Percentiles rank a stretch among this genome's conserved stretches.
Conservation (phyloP, 208 protist genomes). For the Tritrichomonas foetus region DNA sequence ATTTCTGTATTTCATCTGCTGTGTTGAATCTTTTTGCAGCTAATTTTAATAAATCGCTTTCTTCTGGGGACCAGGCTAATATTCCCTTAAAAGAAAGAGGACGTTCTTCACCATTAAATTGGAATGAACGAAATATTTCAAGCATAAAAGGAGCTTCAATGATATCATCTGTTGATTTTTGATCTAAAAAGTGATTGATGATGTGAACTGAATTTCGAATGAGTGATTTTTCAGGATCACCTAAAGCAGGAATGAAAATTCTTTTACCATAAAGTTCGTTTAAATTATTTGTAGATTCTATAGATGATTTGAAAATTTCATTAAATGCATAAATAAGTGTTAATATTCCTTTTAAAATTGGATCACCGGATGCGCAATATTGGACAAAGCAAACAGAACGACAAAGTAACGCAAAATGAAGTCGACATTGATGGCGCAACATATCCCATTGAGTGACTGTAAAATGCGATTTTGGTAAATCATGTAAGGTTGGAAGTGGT, state of each 20-base stretch:
- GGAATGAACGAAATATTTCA: not conserved
- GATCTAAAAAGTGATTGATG: not conserved
- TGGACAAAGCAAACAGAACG: not conserved
- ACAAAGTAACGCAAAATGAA: slow-evolving; percentile 16
- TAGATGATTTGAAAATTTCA: not conserved
- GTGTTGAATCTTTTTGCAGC: not conserved
- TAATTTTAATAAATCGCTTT: not conserved
- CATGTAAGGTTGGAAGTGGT: not conserved
- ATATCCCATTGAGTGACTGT: not conserved
- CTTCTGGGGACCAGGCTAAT: not conserved
- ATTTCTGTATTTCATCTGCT: not conserved
- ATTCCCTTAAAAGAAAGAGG: not conserved
- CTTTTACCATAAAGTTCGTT: not conserved
- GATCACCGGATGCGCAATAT: not conserved
- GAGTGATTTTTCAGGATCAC: not conserved
- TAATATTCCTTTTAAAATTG: not conserved
- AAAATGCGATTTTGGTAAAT: not conserved
- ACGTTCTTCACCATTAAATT: not conserved
- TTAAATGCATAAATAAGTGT: not conserved
- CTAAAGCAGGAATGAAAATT: not conserved
- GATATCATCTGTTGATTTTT: not conserved
- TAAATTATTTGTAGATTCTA: not conserved
- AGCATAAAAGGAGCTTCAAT: not conserved
- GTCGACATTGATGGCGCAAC: not conserved
- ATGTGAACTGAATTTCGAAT: not conserved